Evolutionary conservation across 495 filamentous ascomycete species (phyloP), one percentile per base, ranked within the genome.

Genomic region (Penicillium desertorum): DNA sequence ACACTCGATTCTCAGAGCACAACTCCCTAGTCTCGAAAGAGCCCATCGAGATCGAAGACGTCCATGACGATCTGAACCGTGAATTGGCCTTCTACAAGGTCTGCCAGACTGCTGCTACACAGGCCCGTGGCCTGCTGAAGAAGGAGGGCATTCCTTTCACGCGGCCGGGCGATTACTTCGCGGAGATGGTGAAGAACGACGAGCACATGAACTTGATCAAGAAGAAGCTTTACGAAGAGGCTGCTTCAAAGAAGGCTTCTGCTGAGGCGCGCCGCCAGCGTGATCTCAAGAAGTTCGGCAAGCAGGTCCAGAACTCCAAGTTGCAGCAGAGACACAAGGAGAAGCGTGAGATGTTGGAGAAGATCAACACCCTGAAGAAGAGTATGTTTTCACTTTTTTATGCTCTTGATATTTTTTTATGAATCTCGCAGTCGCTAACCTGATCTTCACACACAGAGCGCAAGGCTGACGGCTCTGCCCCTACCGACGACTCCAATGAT

Each of bases 241-340:
- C 93, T 10, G 89, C 92, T 30, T 76, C 81, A 49, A 96, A 94
- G 82, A 96, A 96, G 81, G 93, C 95, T 2, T 82, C 90, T 7
- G 85, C 87, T 19, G 94, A 98, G 72, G 94, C 94, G 25, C 84
- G 91, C 69, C 88, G 89, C 76, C 91, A 89, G 80, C 81, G 94
- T 57, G 94, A 98, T 75, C 78, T 97, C 61, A 98, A 96, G 86
- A 98, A 97, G 76, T 98, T 98, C 75, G 94, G 94, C 61, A 98
- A 98, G 79, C 90, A 96, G 77, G 94, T 98, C 58, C 94, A 98
- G 81, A 86, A 96, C 60, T 92, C 91, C 59, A 97, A 96, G 82
- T 71, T 93, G 76, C 92, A 96, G 75, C 93, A 98, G 80, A 75
- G 94, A 25, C 84, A 86, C 46, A 96, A 92, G 81, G 87, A 86